Base-by-base conservation (phyloP, 805 yeast genomes). In the Zygosaccharomyces gambellarensis region DNA sequence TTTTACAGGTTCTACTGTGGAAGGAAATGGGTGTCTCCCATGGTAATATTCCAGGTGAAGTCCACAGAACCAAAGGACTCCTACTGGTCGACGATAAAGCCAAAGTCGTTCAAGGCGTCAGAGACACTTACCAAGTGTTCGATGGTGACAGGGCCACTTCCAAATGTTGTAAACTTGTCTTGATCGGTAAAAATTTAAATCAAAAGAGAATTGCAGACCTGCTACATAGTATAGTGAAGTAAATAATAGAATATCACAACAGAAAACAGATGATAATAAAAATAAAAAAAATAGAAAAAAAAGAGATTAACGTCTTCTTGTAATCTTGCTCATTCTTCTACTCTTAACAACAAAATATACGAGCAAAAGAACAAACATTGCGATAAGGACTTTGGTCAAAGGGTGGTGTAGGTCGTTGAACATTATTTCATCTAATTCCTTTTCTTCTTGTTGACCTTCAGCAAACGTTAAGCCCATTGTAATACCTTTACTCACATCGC, bases 41-140 rank as follows among this genome's bases (percentile, higher is more conserved):
- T 74, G 29, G 72, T 69, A 36, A 46, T 5, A 40, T 51, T 5
- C 58, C 54, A 25, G 62, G 65, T 62, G 97, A 89, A 53, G 75
- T 94, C 2, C 96, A 90, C 57, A 71, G 98, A 53, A 71, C 85
- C 2, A 94, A 94, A 63, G 98, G 97, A 1, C 65, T 87, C 8
- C 54, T 90, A 6, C 76, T 82, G 2, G 52, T 64, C 59, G 8
- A 52, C 52, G 11, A 57, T 55, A 0, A 23, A 29, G 81, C 76
- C 21, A 75, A 78, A 54, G 86, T 90, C 6, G 69, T 94, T 9
- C 99, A 94, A 65, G 98, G 95, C 10, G 99, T 94, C 0, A 75
- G 98, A 51, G 94, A 90, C 48, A 89, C 96, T 0, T 94, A 89
- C 67, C 99, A 94, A 54, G 72, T 88, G 2, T 74, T 83, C 3